phyloP scores from a whole-genome alignment of 2,329 filamentous ascomycete genomes.

The Colletotrichum caudatum region DNA sequence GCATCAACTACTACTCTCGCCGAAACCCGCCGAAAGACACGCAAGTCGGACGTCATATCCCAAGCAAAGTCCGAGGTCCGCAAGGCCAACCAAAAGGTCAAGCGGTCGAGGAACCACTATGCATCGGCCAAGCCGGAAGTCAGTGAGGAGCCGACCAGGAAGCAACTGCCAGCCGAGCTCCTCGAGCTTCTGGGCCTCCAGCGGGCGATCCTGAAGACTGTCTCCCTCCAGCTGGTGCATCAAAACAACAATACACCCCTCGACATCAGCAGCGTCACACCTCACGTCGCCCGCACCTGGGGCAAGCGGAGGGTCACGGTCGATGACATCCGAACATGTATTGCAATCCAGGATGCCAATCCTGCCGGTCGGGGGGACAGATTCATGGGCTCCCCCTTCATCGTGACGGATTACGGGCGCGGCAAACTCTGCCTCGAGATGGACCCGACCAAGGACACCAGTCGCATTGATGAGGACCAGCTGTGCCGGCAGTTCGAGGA shows the following conservation, averaged over 20 bases:
- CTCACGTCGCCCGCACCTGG: conserved; percentile 76
- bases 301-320: conserved; percentile 75
- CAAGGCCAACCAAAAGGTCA: conserved; percentile 40
- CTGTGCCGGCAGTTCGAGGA: conserved; percentile 67
- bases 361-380: conserved; percentile 46
- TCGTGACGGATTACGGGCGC: conserved; percentile 64
- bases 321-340: conserved; percentile 74
- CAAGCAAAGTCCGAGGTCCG: conserved; percentile 48
- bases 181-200: conserved; percentile 73
- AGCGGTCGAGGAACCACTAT: conserved; percentile 38
- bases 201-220: conserved; percentile 74
- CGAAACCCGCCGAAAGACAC: conserved; percentile 45
- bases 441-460: conserved; percentile 51
- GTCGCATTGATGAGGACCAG: conserved; percentile 61
- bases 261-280: conserved; percentile 71
- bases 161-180: conserved; percentile 63
- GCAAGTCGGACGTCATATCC: conserved; percentile 47
- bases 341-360: conserved; percentile 70
- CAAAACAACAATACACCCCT: conserved; percentile 72
- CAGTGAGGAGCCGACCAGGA: conserved; percentile 48
- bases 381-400: conserved; percentile 53
- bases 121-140: conserved; percentile 28
- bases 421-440: conserved; percentile 71
- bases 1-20: neutral
- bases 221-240: conserved; percentile 77